These are phyloP conservation scores for Fusarium cicatricum DNA, from an alignment of 2,329 filamentous ascomycete genomes.

Conservation along the genomic window DNA sequence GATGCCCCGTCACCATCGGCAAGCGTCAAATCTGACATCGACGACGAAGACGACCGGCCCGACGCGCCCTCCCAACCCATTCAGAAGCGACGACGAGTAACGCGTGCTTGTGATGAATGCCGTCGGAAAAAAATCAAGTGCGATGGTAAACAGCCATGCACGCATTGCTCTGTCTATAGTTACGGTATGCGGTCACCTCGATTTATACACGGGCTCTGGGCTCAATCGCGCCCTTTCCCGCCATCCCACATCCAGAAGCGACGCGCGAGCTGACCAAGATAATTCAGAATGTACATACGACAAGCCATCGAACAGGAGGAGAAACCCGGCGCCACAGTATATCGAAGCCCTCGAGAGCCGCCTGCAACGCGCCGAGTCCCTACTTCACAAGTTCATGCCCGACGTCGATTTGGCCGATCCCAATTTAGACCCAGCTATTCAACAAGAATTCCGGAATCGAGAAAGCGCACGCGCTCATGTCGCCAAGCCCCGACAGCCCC, in stretches of 20 bases:
- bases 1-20: slow-evolving; percentile 52
- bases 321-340: slow-evolving; percentile 92
- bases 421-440: slow-evolving; percentile 77
- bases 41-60: slow-evolving; percentile 46
- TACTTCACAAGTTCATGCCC: slow-evolving; percentile 82
- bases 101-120: slow-evolving; percentile 83
- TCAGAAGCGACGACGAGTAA: slow-evolving; percentile 81
- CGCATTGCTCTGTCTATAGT: slow-evolving; percentile 97
- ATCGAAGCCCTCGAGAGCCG: slow-evolving; percentile 88
- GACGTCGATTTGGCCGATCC: slow-evolving; percentile 87
- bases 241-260: not conserved
- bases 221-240: slow-evolving; percentile 7
- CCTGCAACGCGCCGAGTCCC: slow-evolving; percentile 81
- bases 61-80: slow-evolving; percentile 63
- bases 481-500: slow-evolving; percentile 50
- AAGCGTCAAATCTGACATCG: slow-evolving; percentile 54
- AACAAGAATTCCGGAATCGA: slow-evolving; percentile 71
- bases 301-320: slow-evolving; percentile 88
- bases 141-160: slow-evolving; percentile 87
- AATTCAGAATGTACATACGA: slow-evolving; percentile 88
- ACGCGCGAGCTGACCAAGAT: slow-evolving; percentile 27
- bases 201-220: not conserved
- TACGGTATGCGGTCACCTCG: slow-evolving; percentile 73
- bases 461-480: slow-evolving; percentile 60
- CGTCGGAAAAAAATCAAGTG: slow-evolving; percentile 89